Percentiles rank a stretch among this genome's conserved stretches.
phyloP scores from a whole-genome alignment of 2,329 filamentous ascomycete species.

The Penicillium corylophilum region DNA sequence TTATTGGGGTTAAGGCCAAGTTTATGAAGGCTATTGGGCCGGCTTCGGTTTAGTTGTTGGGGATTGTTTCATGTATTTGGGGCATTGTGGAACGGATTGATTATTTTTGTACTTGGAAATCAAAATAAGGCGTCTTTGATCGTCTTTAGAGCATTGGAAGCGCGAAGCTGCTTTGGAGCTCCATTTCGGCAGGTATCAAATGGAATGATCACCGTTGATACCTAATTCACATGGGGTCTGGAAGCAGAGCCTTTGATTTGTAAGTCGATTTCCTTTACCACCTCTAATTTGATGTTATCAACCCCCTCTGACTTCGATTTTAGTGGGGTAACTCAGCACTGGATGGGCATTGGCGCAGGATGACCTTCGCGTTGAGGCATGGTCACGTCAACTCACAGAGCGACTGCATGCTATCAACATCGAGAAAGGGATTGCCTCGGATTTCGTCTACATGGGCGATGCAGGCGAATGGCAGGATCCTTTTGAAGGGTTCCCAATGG shows the following conservation, averaged over 20 bases:
- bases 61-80: background rate
- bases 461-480: conserved; percentile 40
- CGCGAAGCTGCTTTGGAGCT: too few species aligned
- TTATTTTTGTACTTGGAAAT: background rate
- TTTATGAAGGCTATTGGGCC: conserved; percentile 5
- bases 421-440: conserved; percentile 29
- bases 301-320: background rate
- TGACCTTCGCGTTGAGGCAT: conserved; percentile 37
- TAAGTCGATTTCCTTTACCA: conserved; percentile 15
- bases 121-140: background rate
- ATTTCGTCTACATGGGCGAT: conserved; percentile 42
- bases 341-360: conserved; percentile 38
- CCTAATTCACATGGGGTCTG: too few species aligned
- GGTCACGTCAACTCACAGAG: conserved; percentile 30
- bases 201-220: too few species aligned
- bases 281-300: too few species aligned
- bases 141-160: too few species aligned
- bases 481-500: conserved; percentile 31
- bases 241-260: conserved; percentile 32
- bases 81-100: too few species aligned
- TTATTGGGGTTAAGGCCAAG: conserved; percentile 9
- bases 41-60: background rate
- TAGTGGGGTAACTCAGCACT: conserved; percentile 43
- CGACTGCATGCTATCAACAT: conserved; percentile 34
- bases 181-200: too few species aligned